Evolutionary conservation across 371 early-diverging fungal genomes (phyloP).

Genomic region (Lichtheimia ornata): DNA sequence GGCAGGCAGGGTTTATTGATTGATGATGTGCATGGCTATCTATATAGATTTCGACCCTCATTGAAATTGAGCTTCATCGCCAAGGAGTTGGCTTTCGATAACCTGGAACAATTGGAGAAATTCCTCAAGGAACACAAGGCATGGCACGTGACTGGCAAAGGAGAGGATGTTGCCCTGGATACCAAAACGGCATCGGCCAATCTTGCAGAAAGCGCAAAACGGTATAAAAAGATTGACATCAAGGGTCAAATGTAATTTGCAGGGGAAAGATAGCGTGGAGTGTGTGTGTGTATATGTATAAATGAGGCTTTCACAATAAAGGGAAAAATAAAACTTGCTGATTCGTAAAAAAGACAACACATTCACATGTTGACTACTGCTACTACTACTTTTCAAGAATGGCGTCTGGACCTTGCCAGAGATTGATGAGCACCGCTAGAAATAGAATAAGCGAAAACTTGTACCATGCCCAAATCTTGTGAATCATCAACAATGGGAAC

Average conservation of each 20-base stretch:
- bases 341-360: not conserved
- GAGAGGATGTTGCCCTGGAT: conserved; percentile 39
- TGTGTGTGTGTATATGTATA: not conserved
- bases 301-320: not conserved
- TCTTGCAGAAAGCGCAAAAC: conserved; percentile 55
- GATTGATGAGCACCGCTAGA: conserved; percentile 53
- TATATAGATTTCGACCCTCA: conserved; percentile 32
- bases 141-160: conserved; percentile 7
- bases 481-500: conserved; percentile 1
- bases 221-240: conserved; percentile 74
- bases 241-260: conserved; percentile 55
- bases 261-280: not conserved
- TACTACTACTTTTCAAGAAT: conserved; percentile 26
- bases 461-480: conserved; percentile 52
- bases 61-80: conserved; percentile 44
- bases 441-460: conserved; percentile 53
- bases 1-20: not conserved
- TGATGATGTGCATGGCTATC: no score
- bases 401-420: conserved; percentile 62
- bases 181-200: conserved; percentile 54
- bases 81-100: conserved; percentile 55
- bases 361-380: conserved; percentile 5
- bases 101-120: conserved; percentile 35
- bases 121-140: conserved; percentile 49
- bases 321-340: not conserved